Base-by-base conservation (phyloP, 139 green algal species). In the Deuterostichococcus epilithicus region DNA sequence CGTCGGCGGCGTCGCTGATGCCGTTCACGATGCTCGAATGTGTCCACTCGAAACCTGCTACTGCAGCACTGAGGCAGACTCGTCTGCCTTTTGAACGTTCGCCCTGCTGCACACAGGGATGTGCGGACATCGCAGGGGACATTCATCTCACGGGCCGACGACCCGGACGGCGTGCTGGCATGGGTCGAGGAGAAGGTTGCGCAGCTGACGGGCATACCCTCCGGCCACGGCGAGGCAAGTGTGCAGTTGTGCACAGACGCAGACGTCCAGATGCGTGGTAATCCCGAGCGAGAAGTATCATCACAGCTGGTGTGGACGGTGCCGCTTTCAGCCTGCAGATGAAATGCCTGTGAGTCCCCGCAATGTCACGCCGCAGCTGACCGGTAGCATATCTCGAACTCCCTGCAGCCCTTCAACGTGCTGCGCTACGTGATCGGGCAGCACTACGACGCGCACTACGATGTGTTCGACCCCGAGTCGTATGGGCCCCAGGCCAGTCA, bases 401-500 rank as follows among this genome's bases (percentile, higher is more conserved):
- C 23, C 1, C 4, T 75, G 80, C 80, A 84, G 81, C 81, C 84
- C 30, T 91, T 91, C 77, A 91, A 91, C 39, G 79, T 91, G 47
- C 75, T 91, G 52, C 68, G 86, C 32, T 91, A 90, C 70, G 77
- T 88, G 68, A 59, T 66, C 13, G 67, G 47, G 13, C 85, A 91
- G 82, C 86, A 91, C 37, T 91, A 91, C 73, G 76, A 91, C 73
- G 80, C 75, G 18, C 86, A 91, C 73, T 85, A 87, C 36, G 86
- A 91, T 68, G 77, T 82, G 0, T 91, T 91, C 68, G 72, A 82
- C 28, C 81, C 78, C 10, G 75, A 94, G 77, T 81, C 86, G 34
- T 95, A 93, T 79, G 91, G 90, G 0, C 88, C 89, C 2, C 90
- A 95, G 82, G 52, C 69, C 32, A 91, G 78, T 33, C 89, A 94